Conservation (phyloP, 2,329 filamentous ascomycete species). For the Ophiocordyceps robertsii region DNA sequence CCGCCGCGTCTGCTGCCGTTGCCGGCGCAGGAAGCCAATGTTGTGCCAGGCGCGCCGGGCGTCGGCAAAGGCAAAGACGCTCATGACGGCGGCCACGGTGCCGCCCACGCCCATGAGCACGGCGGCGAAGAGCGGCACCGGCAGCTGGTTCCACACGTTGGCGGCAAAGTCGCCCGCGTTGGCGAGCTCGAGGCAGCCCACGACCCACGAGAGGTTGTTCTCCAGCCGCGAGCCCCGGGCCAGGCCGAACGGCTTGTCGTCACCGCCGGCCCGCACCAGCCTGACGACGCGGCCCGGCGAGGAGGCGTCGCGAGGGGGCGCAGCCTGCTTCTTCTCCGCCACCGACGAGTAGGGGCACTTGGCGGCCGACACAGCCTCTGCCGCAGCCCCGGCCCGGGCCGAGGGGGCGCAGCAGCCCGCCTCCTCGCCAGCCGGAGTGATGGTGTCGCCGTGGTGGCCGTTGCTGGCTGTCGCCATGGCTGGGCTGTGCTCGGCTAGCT, state of each 20-base stretch:
- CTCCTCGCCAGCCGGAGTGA: neutral
- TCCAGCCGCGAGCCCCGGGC: constrained; percentile 8
- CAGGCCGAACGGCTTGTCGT: constrained; percentile 3
- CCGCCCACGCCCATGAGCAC: constrained; percentile 40
- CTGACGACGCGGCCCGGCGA: neutral
- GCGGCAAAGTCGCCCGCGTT: constrained; percentile 44
- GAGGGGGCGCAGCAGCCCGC: neutral
- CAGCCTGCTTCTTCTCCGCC: too few relatives aligned
- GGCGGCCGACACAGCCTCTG: neutral
- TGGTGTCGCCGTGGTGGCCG: too few relatives aligned
- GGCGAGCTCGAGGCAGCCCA: constrained; percentile 39
- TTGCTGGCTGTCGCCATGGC: too few relatives aligned
- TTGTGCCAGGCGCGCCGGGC: constrained; percentile 29
- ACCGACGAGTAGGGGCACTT: too few relatives aligned
- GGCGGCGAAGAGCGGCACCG: constrained; percentile 32
- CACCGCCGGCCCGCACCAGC: constrained; percentile 4
- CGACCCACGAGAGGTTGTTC: constrained; percentile 16
- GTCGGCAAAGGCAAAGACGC: constrained; percentile 32
- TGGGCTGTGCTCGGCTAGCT: too few relatives aligned
- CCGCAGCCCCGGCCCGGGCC: neutral
- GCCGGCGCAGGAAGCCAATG: constrained; percentile 26
- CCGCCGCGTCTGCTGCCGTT: too few relatives aligned
- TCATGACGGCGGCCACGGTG: constrained; percentile 27
- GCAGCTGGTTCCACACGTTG: constrained; percentile 41
- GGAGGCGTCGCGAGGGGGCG: too few relatives aligned